Evolutionary conservation across 805 yeast genomes (phyloP).

Genomic region (Teunomyces cretensis): DNA sequence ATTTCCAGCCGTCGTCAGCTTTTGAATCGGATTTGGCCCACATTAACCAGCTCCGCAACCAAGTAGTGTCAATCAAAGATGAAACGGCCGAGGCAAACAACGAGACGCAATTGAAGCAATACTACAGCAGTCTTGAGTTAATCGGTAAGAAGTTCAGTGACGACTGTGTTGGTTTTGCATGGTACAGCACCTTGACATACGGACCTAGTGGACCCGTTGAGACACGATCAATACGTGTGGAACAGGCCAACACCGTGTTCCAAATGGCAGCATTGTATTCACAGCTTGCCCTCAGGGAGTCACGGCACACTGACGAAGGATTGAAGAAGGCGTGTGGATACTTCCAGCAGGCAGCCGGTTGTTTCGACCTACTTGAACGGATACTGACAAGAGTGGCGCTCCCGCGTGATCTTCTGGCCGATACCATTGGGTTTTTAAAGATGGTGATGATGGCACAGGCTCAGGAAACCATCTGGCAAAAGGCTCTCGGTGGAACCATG

Average conservation of each 20-base stretch:
- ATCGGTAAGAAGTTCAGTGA: constrained; percentile 61
- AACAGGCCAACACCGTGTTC: constrained; percentile 60
- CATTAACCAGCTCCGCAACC: constrained; percentile 45
- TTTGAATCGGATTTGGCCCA: constrained; percentile 38
- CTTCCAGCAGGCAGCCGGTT: constrained; percentile 74
- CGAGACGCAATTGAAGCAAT: constrained; percentile 40
- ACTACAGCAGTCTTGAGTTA: constrained; percentile 45
- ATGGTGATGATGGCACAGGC: constrained; percentile 75
- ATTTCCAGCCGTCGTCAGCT: constrained; percentile 35
- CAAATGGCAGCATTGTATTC: constrained; percentile 70
- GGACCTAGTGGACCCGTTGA: constrained; percentile 49
- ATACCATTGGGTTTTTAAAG: constrained; percentile 51
- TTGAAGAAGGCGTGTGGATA: constrained; percentile 60
- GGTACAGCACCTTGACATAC: constrained; percentile 71
- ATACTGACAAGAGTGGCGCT: constrained; percentile 1
- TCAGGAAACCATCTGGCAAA: constrained; percentile 83
- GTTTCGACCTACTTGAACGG: constrained; percentile 42
- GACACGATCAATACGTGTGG: constrained; percentile 53
- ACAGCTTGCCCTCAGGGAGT: constrained; percentile 49
- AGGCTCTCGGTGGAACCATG: constrained; percentile 49
- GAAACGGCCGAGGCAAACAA: constrained; percentile 31
- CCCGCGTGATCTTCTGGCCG: constrained; percentile 49
- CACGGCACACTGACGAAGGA: constrained; percentile 50
- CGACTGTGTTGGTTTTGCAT: constrained; percentile 59
- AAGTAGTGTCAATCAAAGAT: constrained; percentile 34